These are phyloP conservation scores for Diaporthe ilicicola DNA, from an alignment of 2,329 filamentous ascomycete species.

Conservation along the genomic window DNA sequence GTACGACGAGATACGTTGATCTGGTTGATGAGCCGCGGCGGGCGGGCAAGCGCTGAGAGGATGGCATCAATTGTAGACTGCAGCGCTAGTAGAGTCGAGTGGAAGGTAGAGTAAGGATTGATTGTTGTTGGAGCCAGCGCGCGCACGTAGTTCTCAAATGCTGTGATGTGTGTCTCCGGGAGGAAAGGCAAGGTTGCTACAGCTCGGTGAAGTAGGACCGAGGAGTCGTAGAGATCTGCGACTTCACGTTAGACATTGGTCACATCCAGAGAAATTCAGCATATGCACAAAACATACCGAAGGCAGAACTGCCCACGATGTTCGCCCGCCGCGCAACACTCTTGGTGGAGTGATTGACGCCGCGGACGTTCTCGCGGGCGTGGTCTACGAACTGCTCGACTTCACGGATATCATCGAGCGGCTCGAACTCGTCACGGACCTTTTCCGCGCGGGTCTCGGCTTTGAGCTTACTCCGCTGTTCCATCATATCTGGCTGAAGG, in stretches of 20 bases:
- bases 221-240: constrained; percentile 75
- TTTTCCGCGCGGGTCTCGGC: constrained; percentile 83
- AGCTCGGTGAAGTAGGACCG: constrained; percentile 60
- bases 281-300: constrained; percentile 55
- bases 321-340: constrained; percentile 84
- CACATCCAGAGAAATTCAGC: background rate
- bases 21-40: constrained; percentile 77
- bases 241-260: background rate
- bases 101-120: constrained; percentile 76
- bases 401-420: constrained; percentile 83
- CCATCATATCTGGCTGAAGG: constrained; percentile 88
- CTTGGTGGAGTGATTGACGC: constrained; percentile 83
- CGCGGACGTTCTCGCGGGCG: constrained; percentile 87
- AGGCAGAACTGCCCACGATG: constrained; percentile 70
- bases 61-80: constrained; percentile 86
- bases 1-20: constrained; percentile 79
- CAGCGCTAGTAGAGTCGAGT: constrained; percentile 80
- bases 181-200: constrained; percentile 71
- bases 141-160: constrained; percentile 76
- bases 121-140: constrained; percentile 73
- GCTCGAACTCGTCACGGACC: constrained; percentile 87
- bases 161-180: constrained; percentile 71
- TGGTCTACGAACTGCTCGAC: constrained; percentile 94
- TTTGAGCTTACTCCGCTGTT: constrained; percentile 86
- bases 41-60: constrained; percentile 79